Evolutionary conservation across 768 basidiomycete genomes (phyloP).

Genomic region (Lyophyllum atratum): DNA sequence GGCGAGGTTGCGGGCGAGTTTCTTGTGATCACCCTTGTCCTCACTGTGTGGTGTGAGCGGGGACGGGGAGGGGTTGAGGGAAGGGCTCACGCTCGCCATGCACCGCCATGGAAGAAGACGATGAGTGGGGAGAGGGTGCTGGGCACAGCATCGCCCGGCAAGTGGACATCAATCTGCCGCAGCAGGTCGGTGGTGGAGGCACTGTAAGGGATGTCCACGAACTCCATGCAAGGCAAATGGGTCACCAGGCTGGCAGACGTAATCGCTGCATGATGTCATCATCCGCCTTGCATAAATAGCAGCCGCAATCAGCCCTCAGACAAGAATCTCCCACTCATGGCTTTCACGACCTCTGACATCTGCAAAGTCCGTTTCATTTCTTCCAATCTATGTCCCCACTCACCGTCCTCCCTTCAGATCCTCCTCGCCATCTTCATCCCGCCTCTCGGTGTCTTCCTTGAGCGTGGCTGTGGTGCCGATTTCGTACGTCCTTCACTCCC

Average conservation of each 20-base stretch:
- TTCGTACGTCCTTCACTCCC: slow-evolving; percentile 51
- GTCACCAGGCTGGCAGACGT: background rate
- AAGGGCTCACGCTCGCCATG: slow-evolving; percentile 70
- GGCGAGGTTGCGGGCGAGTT: slow-evolving; percentile 56
- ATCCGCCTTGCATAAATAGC: background rate
- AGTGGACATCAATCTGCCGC: slow-evolving; percentile 60
- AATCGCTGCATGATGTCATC: slow-evolving; percentile 16
- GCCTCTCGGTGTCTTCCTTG: slow-evolving; percentile 86
- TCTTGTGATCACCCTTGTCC: slow-evolving; percentile 64
- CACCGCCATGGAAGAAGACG: slow-evolving; percentile 82
- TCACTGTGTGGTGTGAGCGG: slow-evolving; percentile 45
- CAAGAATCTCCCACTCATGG: slow-evolving; percentile 42
- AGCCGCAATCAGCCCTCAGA: background rate
- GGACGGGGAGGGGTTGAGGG: background rate
- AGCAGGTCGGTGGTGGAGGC: slow-evolving; percentile 26
- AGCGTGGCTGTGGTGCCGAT: slow-evolving; percentile 81
- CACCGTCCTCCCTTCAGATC: slow-evolving; percentile 36
- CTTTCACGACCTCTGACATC: slow-evolving; percentile 73
- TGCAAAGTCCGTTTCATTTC: slow-evolving; percentile 59
- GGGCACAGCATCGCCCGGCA: slow-evolving; percentile 24
- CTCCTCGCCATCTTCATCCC: slow-evolving; percentile 71
- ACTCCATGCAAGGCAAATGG: slow-evolving; percentile 22
- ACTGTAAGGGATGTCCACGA: slow-evolving; percentile 42
- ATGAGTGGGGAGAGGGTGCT: slow-evolving; percentile 33
- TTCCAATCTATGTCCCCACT: background rate